Conservation (phyloP, 1,284 basidiomycete genomes). For the Pseudozyma sp. region DNA sequence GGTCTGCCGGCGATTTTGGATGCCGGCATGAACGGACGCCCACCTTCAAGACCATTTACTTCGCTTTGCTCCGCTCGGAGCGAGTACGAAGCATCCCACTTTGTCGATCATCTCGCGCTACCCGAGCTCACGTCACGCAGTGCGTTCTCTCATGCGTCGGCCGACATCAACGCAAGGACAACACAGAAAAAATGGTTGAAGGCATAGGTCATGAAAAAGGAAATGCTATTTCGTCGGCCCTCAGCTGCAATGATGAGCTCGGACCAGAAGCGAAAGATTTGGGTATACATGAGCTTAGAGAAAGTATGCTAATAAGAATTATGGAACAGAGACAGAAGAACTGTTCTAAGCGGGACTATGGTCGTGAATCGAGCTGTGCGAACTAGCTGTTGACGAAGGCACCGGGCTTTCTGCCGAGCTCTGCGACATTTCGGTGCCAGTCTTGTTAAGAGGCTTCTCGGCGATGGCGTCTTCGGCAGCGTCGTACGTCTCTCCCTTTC, state of each 20-base stretch:
- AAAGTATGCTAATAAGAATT: background rate
- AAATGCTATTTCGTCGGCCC: background rate
- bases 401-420: background rate
- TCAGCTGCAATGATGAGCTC: too few species aligned
- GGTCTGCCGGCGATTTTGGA: background rate
- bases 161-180: too few species aligned
- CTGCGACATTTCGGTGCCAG: slow-evolving; percentile 3
- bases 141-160: too few species aligned
- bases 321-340: background rate
- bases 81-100: too few species aligned
- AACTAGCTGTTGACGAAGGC: slow-evolving; percentile 8
- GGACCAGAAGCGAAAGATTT: too few species aligned
- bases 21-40: background rate
- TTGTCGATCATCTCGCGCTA: too few species aligned
- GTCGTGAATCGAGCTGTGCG: slow-evolving; percentile 2
- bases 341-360: slow-evolving; percentile 17
- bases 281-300: background rate
- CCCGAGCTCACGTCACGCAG: too few species aligned
- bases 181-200: too few species aligned
- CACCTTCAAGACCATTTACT: too few species aligned
- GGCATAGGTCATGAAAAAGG: background rate
- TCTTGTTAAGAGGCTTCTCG: slow-evolving; percentile 18
- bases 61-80: too few species aligned
- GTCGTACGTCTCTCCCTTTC: slow-evolving; percentile 21
- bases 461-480: slow-evolving; percentile 13